Evolutionary conservation across 768 basidiomycete genomes (phyloP).

Genomic region (Imleria badia): DNA sequence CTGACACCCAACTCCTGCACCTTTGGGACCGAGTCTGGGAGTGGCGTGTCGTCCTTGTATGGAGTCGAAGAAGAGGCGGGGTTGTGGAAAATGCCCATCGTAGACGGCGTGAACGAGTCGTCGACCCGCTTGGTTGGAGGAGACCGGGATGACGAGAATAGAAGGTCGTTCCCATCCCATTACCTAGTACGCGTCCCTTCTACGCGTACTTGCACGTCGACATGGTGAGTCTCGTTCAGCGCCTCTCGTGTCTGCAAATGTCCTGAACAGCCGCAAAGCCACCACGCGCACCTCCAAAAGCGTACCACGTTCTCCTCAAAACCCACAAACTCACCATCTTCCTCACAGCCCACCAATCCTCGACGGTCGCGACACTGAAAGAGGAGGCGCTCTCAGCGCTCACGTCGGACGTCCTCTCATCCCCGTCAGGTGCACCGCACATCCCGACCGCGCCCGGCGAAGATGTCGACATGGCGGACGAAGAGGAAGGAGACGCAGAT

Average conservation of each 20-base stretch:
- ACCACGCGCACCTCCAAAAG: constrained; percentile 54
- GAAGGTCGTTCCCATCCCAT: constrained; percentile 25
- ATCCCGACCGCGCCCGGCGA: constrained; percentile 32
- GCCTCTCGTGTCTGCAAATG: neutral
- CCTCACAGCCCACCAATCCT: constrained; percentile 52
- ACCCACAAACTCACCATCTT: constrained; percentile 71
- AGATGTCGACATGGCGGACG: constrained; percentile 25
- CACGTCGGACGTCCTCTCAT: constrained; percentile 41
- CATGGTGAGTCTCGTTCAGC: constrained; percentile 20
- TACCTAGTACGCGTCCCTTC: neutral
- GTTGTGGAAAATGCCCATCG: constrained; percentile 55
- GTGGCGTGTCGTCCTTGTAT: constrained; percentile 64
- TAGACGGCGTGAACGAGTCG: constrained; percentile 15
- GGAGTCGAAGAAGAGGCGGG: constrained; percentile 48
- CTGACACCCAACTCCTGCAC: constrained; percentile 88
- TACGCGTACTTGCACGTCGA: neutral
- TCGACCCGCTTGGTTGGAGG: constrained; percentile 16
- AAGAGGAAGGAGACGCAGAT: neutral
- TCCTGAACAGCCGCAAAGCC: constrained; percentile 38
- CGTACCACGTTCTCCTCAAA: constrained; percentile 68
- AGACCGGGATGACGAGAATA: constrained; percentile 21
- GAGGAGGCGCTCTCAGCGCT: constrained; percentile 63
- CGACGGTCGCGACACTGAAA: constrained; percentile 59
- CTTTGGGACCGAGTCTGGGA: constrained; percentile 66
- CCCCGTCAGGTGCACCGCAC: constrained; percentile 26